Conservation (phyloP, 1,284 basidiomycete species). For the Leccinum pachyderme region DNA sequence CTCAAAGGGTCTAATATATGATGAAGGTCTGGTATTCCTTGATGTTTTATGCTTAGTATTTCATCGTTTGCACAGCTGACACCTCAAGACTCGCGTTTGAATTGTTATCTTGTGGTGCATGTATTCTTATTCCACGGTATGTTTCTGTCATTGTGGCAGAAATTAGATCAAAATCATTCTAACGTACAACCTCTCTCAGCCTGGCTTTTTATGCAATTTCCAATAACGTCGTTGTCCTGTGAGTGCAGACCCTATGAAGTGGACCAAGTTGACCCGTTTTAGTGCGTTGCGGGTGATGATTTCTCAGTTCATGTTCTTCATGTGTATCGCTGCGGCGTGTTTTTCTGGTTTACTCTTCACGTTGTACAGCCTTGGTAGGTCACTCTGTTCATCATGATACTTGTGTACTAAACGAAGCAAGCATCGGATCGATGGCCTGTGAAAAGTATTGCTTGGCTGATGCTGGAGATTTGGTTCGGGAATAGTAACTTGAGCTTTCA, state of each 20-base stretch:
- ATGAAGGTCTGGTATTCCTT: constrained; percentile 44
- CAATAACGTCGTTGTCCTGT: constrained; percentile 84
- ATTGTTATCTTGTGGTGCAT: constrained; percentile 80
- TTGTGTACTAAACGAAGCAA: constrained; percentile 21
- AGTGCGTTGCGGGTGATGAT: constrained; percentile 78
- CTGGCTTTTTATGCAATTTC: constrained; percentile 85
- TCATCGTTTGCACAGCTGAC: constrained; percentile 37
- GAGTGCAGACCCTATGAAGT: constrained; percentile 8
- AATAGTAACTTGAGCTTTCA: constrained; percentile 72
- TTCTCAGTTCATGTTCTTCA: constrained; percentile 81
- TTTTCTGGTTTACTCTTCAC: constrained; percentile 88
- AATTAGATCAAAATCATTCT: not conserved
- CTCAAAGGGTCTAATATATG: constrained; percentile 56
- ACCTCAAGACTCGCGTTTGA: constrained; percentile 77
- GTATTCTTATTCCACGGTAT: constrained; percentile 82
- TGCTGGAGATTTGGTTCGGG: constrained; percentile 84
- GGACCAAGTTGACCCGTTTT: constrained; percentile 7
- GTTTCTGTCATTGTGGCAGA: not conserved
- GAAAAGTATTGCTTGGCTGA: constrained; percentile 73
- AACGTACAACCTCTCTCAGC: constrained; percentile 32
- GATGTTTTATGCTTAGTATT: not conserved
- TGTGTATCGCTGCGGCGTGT: constrained; percentile 76
- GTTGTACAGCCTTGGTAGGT: constrained; percentile 70
- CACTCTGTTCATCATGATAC: not conserved
- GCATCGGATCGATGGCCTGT: constrained; percentile 62